phyloP scores from a whole-genome alignment of 371 early-diverging fungal species.

The Actinomortierella ambigua region DNA sequence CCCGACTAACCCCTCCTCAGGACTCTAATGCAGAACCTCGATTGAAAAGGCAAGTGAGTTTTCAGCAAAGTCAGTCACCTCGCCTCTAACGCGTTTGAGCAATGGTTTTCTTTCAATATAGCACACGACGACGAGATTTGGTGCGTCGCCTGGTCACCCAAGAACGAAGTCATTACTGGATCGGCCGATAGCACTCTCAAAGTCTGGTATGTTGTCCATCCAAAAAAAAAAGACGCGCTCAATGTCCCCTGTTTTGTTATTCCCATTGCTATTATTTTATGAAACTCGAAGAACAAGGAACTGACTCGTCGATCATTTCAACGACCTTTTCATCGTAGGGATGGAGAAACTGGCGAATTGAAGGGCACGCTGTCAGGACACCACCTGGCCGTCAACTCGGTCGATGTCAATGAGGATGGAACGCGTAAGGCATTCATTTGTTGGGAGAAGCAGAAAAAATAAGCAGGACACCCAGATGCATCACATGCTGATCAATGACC shows the following conservation, averaged over 20 bases:
- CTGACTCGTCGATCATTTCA: too few species aligned
- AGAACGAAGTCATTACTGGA: slow-evolving; percentile 71
- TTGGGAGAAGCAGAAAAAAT: not conserved
- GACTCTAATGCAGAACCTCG: too few species aligned
- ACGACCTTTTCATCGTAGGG: slow-evolving; percentile 49
- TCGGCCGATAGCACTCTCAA: slow-evolving; percentile 80
- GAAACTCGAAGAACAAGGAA: too few species aligned
- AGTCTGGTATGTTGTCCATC: slow-evolving; percentile 62
- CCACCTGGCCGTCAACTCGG: slow-evolving; percentile 78
- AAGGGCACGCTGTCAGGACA: slow-evolving; percentile 72
- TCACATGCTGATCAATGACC: too few species aligned
- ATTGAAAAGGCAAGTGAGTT: too few species aligned
- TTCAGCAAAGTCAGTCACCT: too few species aligned
- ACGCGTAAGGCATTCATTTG: slow-evolving; percentile 53
- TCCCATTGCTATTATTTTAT: too few species aligned
- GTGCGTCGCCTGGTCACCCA: slow-evolving; percentile 77
- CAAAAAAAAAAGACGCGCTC: slow-evolving; percentile 6
- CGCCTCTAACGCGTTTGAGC: not conserved
- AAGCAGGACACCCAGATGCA: not conserved
- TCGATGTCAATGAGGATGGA: slow-evolving; percentile 68
- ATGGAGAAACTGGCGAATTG: slow-evolving; percentile 64
- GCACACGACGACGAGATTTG: slow-evolving; percentile 88
- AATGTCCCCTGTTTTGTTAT: not conserved
- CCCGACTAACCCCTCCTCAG: too few species aligned
- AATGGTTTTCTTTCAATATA: slow-evolving; percentile 15